These are phyloP conservation scores for Symbiodinium natans DNA, from an alignment of 73 alveolate species.

Conservation along the genomic window DNA sequence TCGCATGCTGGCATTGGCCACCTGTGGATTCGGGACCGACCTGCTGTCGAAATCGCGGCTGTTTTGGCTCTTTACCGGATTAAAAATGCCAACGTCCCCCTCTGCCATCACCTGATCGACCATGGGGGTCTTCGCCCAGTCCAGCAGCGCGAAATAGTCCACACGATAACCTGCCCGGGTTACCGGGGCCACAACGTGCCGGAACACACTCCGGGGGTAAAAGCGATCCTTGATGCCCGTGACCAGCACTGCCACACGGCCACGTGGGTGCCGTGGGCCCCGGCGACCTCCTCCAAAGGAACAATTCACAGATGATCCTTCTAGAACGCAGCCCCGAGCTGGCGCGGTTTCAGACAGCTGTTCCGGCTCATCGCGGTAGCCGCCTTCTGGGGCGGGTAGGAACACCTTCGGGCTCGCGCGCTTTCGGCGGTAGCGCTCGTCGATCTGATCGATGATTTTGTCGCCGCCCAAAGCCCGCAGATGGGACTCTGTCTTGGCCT, in stretches of 20 bases:
- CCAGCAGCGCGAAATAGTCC: slow-evolving; percentile 13
- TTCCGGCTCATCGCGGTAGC: neutral
- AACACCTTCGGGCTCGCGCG: neutral
- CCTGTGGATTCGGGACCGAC: neutral
- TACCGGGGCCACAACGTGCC: slow-evolving; percentile 16
- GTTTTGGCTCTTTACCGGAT: neutral
- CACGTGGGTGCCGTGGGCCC: neutral
- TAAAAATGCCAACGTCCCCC: neutral
- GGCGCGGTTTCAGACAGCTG: neutral
- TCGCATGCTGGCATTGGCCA: slow-evolving; percentile 21
- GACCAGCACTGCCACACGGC: neutral
- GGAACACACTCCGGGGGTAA: slow-evolving; percentile 17
- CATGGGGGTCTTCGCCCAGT: neutral
- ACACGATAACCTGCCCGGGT: neutral
- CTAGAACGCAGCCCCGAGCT: neutral
- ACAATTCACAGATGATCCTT: neutral
- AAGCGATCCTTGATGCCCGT: slow-evolving; percentile 17
- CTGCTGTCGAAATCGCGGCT: neutral
- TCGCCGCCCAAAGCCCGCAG: neutral
- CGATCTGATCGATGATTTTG: neutral
- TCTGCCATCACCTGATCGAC: neutral
- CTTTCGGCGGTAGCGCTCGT: neutral
- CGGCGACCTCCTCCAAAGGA: neutral
- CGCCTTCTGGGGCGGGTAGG: neutral
- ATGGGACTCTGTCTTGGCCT: neutral